These are phyloP conservation scores for Allium fistulosum DNA, from an alignment of 106 monocot species.

Conservation along the genomic window DNA sequence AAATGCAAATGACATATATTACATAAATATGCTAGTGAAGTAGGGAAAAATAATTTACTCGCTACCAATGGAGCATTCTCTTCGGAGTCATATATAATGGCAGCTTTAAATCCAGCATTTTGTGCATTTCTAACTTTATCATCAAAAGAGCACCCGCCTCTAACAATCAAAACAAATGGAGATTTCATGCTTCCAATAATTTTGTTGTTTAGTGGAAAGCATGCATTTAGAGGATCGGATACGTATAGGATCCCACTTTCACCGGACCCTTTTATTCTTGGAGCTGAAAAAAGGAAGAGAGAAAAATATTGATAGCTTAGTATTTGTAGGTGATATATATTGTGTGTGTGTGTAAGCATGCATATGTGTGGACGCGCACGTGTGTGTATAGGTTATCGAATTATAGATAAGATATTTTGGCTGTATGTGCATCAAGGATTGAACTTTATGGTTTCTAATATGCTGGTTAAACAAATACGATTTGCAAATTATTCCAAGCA, in stretches of 20 bases:
- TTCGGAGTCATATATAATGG: conserved; percentile 45
- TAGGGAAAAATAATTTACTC: conserved; percentile 28
- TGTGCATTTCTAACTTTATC: conserved; percentile 56
- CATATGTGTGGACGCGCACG: too few species aligned
- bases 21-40: background rate
- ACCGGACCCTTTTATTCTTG: conserved; percentile 43
- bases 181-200: conserved; percentile 9
- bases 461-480: too few species aligned
- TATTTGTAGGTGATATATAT: background rate
- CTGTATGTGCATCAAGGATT: too few species aligned
- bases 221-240: conserved; percentile 51
- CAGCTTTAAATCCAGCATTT: conserved; percentile 55
- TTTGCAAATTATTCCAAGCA: too few species aligned
- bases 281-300: conserved; percentile 28
- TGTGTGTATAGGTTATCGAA: too few species aligned
- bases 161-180: conserved; percentile 36
- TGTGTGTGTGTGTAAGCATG: background rate
- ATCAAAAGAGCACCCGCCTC: conserved; percentile 64
- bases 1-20: background rate
- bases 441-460: too few species aligned
- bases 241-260: conserved; percentile 27
- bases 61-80: conserved; percentile 23
- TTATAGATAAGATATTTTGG: too few species aligned
- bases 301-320: background rate
- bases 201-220: conserved; percentile 24